Percentiles rank a stretch among this genome's conserved stretches.
phyloP scores from a whole-genome alignment of 2,329 filamentous ascomycete genomes.

The Colletotrichum sp. region DNA sequence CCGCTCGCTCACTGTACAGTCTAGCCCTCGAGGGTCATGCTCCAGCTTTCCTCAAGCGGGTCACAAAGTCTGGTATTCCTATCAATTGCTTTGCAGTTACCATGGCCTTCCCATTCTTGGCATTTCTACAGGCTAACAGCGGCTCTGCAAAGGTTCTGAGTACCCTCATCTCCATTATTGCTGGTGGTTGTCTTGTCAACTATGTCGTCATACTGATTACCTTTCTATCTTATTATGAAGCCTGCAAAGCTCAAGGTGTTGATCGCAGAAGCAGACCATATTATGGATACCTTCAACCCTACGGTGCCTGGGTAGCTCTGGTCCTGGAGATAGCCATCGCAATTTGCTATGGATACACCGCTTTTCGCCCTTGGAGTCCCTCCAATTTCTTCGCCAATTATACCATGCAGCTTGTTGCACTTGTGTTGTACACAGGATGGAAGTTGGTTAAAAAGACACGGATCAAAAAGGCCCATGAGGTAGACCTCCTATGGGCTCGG shows the following conservation, averaged over 20 bases:
- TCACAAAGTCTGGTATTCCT: constrained; percentile 38
- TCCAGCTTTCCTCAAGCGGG: constrained; percentile 36
- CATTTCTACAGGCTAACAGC: constrained; percentile 17
- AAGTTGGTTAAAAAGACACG: constrained; percentile 66
- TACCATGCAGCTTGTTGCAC: constrained; percentile 66
- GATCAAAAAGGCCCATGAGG: constrained; percentile 55
- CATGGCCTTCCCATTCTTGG: background rate
- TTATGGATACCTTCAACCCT: constrained; percentile 71
- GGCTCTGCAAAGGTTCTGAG: constrained; percentile 71
- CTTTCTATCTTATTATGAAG: constrained; percentile 67
- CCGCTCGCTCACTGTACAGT: constrained; percentile 60
- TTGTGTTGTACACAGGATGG: constrained; percentile 60
- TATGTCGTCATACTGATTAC: constrained; percentile 43
- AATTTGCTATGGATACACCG: constrained; percentile 67
- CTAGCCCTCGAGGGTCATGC: constrained; percentile 59
- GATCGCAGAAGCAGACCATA: constrained; percentile 63
- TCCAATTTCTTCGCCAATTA: constrained; percentile 70
- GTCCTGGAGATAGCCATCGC: constrained; percentile 64
- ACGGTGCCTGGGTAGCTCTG: constrained; percentile 62
- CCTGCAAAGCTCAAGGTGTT: constrained; percentile 59
- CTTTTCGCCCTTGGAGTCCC: constrained; percentile 63
- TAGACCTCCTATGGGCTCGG: constrained; percentile 64
- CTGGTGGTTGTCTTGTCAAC: constrained; percentile 41
- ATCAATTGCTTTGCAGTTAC: constrained; percentile 20
- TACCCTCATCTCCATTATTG: constrained; percentile 70